Conservation (phyloP, 164 flowering plant genomes). For the Akebia trifoliata region DNA sequence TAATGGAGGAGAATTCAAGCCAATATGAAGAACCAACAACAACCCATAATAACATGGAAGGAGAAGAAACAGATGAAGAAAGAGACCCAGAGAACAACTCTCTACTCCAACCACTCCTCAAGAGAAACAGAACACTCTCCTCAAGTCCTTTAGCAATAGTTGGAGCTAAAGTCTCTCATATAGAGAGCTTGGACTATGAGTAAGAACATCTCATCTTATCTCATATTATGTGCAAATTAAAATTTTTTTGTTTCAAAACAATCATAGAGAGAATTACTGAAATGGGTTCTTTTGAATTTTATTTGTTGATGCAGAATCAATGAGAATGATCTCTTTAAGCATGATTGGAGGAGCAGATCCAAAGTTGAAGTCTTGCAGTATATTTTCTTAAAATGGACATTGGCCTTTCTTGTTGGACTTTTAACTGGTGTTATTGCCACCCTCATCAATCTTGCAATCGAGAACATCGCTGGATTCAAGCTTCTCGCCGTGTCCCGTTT, state of each 20-base stretch:
- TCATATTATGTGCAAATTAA: background rate
- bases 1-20: constrained; percentile 31
- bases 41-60: constrained; percentile 16
- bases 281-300: background rate
- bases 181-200: constrained; percentile 96
- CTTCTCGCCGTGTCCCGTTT: constrained; percentile 40
- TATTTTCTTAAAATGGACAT: constrained; percentile 66
- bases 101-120: constrained; percentile 56
- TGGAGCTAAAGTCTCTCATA: constrained; percentile 79
- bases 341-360: constrained; percentile 92
- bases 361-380: constrained; percentile 70
- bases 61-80: constrained; percentile 35
- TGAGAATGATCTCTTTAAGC: constrained; percentile 93
- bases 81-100: constrained; percentile 69
- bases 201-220: constrained; percentile 20
- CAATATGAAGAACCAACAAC: constrained; percentile 21
- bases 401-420: constrained; percentile 78
- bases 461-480: constrained; percentile 84
- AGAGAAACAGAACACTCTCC: constrained; percentile 59
- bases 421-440: constrained; percentile 72
- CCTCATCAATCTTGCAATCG: constrained; percentile 84
- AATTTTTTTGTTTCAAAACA: background rate
- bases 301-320: constrained; percentile 51
- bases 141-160: constrained; percentile 69
- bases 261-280: constrained; percentile 2